These are phyloP conservation scores for Stylonectria norvegica DNA, from an alignment of 2,329 filamentous ascomycete species.

Conservation along the genomic window DNA sequence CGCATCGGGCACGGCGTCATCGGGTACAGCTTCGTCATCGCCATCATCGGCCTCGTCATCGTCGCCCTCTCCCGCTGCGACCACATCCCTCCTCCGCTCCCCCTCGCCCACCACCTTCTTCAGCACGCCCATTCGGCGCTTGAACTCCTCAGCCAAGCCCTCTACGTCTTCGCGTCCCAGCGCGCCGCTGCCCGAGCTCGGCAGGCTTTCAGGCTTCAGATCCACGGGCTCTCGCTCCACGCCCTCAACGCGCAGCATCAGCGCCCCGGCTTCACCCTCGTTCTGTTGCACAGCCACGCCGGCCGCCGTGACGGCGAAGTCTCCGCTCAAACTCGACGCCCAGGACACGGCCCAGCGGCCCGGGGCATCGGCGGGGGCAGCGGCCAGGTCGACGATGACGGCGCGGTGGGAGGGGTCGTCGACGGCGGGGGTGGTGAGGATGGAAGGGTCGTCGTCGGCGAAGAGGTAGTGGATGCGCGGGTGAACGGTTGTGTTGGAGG, in stretches of 20 bases:
- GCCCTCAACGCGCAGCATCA: conserved; percentile 37
- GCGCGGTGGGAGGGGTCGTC: conserved; percentile 40
- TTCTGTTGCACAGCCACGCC: conserved; percentile 43
- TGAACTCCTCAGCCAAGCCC: conserved; percentile 54
- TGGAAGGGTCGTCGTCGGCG: conserved; percentile 80
- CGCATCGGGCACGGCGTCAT: conserved; percentile 17
- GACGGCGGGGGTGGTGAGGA: conserved; percentile 64
- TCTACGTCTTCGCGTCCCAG: conserved; percentile 46
- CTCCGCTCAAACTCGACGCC: conserved; percentile 68
- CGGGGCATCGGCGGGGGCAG: conserved; percentile 36
- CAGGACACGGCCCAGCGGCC: conserved; percentile 56
- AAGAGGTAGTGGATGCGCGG: conserved; percentile 91
- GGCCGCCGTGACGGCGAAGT: conserved; percentile 62
- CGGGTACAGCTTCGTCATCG: conserved; percentile 8
- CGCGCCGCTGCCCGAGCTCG: conserved; percentile 31
- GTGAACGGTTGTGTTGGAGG: conserved; percentile 73
- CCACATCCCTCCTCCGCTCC: conserved; percentile 39
- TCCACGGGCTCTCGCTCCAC: conserved; percentile 37
- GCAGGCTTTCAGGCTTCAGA: conserved; percentile 23
- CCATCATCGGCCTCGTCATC: conserved; percentile 7
- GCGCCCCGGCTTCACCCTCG: conserved; percentile 29
- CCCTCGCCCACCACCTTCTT: conserved; percentile 53
- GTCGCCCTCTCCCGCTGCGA: conserved; percentile 14
- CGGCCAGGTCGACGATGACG: conserved; percentile 52
- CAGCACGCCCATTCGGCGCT: conserved; percentile 53